These are phyloP conservation scores for Phialemoniopsis sp. DNA, from an alignment of 2,329 filamentous ascomycete species.

Conservation along the genomic window DNA sequence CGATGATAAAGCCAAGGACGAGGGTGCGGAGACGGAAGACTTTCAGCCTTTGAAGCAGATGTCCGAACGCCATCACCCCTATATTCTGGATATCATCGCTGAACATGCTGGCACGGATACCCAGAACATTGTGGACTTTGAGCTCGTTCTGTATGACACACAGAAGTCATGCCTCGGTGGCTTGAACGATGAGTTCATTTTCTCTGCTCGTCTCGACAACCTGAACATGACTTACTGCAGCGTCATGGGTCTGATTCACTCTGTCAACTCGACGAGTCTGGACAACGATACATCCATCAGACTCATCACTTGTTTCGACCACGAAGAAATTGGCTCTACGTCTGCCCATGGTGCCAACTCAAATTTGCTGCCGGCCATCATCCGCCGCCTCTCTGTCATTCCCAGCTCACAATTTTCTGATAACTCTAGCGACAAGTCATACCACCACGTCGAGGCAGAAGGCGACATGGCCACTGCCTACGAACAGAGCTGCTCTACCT, in stretches of 20 bases:
- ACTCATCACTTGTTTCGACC: slow-evolving; percentile 91
- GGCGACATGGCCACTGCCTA: slow-evolving; percentile 73
- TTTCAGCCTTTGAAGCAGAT: slow-evolving; percentile 76
- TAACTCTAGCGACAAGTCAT: slow-evolving; percentile 57
- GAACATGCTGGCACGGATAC: slow-evolving; percentile 68
- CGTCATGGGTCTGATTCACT: slow-evolving; percentile 78
- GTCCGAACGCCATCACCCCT: slow-evolving; percentile 81
- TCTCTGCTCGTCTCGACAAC: slow-evolving; percentile 93
- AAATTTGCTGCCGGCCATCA: slow-evolving; percentile 81
- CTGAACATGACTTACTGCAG: slow-evolving; percentile 95
- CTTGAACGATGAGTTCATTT: slow-evolving; percentile 90
- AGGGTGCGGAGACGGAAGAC: slow-evolving; percentile 32
- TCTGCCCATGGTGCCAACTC: slow-evolving; percentile 93
- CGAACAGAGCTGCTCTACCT: slow-evolving; percentile 86
- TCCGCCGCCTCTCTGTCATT: slow-evolving; percentile 80
- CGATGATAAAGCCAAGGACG: slow-evolving; percentile 33
- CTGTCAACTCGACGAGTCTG: slow-evolving; percentile 60
- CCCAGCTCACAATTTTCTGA: slow-evolving; percentile 39
- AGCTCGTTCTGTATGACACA: slow-evolving; percentile 94
- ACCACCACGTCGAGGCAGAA: slow-evolving; percentile 53
- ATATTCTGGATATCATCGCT: slow-evolving; percentile 81
- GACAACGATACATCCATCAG: slow-evolving; percentile 70
- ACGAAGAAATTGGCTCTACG: slow-evolving; percentile 92
- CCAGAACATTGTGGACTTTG: slow-evolving; percentile 82
- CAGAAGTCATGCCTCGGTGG: slow-evolving; percentile 88